These are phyloP conservation scores for Penicillium arizonense DNA, from an alignment of 495 filamentous ascomycete species.

Conservation along the genomic window DNA sequence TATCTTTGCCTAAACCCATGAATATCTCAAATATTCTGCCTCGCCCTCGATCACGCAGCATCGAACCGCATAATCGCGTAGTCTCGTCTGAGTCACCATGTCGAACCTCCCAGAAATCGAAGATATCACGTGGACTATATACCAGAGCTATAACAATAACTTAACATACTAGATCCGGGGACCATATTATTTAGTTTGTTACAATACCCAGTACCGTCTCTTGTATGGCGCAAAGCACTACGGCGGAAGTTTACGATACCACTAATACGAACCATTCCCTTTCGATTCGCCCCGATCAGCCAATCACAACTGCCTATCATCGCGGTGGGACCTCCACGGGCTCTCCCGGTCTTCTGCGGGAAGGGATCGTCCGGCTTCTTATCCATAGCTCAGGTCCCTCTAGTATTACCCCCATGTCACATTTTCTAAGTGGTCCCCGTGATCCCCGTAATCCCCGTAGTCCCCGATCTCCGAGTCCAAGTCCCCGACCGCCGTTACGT, in stretches of 20 bases:
- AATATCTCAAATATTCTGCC: no score
- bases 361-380: conserved; percentile 12
- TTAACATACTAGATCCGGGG: not conserved
- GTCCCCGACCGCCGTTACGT: conserved; percentile 35
- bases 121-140: not conserved
- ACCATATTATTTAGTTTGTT: not conserved
- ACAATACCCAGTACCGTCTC: not conserved
- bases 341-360: conserved; percentile 18
- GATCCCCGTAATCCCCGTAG: conserved; percentile 11
- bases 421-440: conserved; percentile 1
- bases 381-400: conserved; percentile 1
- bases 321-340: conserved; percentile 18
- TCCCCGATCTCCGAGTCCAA: conserved; percentile 8
- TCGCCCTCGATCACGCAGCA: no score
- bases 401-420: not conserved
- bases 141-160: not conserved
- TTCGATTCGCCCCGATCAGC: conserved; percentile 10
- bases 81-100: no score
- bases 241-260: not conserved
- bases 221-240: not conserved
- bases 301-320: conserved; percentile 11
- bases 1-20: no score
- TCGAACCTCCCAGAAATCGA: no score
- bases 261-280: not conserved
- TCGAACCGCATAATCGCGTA: no score